Evolutionary conservation across 495 filamentous ascomycete species (phyloP), one percentile per base, ranked within the genome.

Genomic region (Tetracladium marchalianum): DNA sequence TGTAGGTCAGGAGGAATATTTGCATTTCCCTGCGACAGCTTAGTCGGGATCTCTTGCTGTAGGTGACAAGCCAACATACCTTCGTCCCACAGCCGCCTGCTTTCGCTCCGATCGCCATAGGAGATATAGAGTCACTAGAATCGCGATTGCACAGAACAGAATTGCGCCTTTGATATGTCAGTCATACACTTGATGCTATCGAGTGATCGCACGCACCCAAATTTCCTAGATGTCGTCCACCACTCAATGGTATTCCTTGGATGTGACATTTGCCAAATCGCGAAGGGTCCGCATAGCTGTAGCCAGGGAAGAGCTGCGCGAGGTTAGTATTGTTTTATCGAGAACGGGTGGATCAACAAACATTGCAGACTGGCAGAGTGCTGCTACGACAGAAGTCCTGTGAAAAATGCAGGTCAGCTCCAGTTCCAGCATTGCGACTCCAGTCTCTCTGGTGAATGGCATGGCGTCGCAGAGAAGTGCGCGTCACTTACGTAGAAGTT

Each of bases 311-410:
- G 38, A 76, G 54, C 71, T 76, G 55, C 41, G 19, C 6, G n/a
- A 35, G 5, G 41, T 41, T 17, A 39, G 33, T 50, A 24, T 53
- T 43, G 49, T 38, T 11, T 44, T 37, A 49, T 9, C 39, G 55
- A 48, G 47, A 35, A 31, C 46, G 44, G 49, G 53, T 58, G 47
- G 58, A 45, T 42, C 35, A 46, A 81, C 90, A 51, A 77, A 97
- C 90, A 76, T 95, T 95, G 78, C 90, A 96, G 53, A 95, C 78
- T 52, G 92, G 92, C 59, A 99, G 73, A 51, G 90, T 96, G 52
- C 89, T 89, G 70, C 95, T 87, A 57, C 85, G 84, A 80, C 92
- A 99, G 63, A 99, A 95, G 68, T 92, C 70, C 85, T 94, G 24
- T 37, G 0, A 18, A 9, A 5, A 13, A 41, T 27, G 37, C 15